phyloP scores from a whole-genome alignment of 2,329 filamentous ascomycete species.

The Cordyceps tenuipes region DNA sequence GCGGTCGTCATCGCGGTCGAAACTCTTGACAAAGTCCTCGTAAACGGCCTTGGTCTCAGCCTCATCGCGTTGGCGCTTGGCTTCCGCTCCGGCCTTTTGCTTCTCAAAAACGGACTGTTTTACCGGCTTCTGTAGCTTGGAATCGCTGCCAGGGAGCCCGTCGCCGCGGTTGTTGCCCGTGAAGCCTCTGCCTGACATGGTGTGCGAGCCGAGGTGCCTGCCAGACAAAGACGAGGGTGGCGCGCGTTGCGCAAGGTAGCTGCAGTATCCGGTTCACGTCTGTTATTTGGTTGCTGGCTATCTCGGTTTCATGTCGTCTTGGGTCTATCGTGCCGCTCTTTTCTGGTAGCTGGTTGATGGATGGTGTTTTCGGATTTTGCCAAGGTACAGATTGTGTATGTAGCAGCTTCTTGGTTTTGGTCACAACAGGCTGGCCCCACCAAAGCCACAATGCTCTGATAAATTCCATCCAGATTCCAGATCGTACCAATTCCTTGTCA shows the following conservation, averaged over 20 bases:
- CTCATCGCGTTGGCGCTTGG: conserved; percentile 74
- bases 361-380: background rate
- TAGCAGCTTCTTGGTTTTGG: background rate
- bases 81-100: conserved; percentile 81
- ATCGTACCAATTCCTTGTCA: too few species aligned
- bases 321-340: background rate
- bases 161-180: conserved; percentile 22
- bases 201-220: background rate
- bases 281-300: background rate
- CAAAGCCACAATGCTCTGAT: background rate
- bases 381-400: background rate
- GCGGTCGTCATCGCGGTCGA: conserved; percentile 52
- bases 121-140: conserved; percentile 69
- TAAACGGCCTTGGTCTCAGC: conserved; percentile 82
- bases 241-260: background rate
- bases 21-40: conserved; percentile 78
- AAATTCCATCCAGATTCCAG: too few species aligned
- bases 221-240: background rate
- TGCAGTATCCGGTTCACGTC: background rate
- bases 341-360: background rate
- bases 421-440: background rate
- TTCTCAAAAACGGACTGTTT: conserved; percentile 86
- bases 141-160: conserved; percentile 60
- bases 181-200: conserved; percentile 41
- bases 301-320: background rate